Percentiles rank a stretch among this genome's conserved stretches.
These are phyloP conservation scores for Emmonsiellopsis sp. DNA, from an alignment of 2,329 filamentous ascomycete species.

Conservation along the genomic window DNA sequence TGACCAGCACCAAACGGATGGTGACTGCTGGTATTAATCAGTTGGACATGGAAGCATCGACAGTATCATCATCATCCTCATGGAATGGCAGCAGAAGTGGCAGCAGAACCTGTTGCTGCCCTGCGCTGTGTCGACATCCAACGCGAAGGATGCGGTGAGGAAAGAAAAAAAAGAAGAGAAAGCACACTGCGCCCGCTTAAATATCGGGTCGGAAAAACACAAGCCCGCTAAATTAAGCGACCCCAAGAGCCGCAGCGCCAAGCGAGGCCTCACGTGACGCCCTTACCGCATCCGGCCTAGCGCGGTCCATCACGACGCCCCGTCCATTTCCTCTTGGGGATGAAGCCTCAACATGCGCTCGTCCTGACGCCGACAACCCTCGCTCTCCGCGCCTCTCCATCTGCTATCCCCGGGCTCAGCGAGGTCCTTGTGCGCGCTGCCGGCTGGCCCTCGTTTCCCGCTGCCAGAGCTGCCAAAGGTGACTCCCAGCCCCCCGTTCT, in stretches of 20 bases:
- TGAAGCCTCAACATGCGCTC: conserved; percentile 9
- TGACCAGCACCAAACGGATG: not conserved
- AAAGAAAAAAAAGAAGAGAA: conserved; percentile 14
- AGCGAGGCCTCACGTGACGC: conserved; percentile 7
- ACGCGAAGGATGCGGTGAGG: not conserved
- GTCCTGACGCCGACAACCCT: conserved; percentile 2
- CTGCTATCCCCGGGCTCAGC: not conserved
- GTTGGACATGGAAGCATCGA: not conserved
- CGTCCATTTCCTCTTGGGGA: conserved; percentile 7
- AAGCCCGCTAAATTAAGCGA: conserved; percentile 9
- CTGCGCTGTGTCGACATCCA: not conserved
- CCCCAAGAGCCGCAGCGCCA: conserved; percentile 1
- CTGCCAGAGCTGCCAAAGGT: conserved; percentile 7
- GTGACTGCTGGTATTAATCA: not conserved
- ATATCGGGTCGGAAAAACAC: conserved; percentile 3
- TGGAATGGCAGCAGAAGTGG: not conserved
- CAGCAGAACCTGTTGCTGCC: not conserved
- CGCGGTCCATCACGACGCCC: conserved; percentile 10
- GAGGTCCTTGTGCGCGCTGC: not conserved
- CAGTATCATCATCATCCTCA: not conserved
- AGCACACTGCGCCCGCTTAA: not conserved
- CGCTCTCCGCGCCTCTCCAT: not conserved
- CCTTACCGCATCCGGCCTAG: conserved; percentile 4
- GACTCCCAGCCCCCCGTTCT: not conserved
- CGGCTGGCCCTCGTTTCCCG: conserved; percentile 4